These are phyloP conservation scores for Suillus sp. DNA, from an alignment of 768 basidiomycete genomes.

Conservation along the genomic window DNA sequence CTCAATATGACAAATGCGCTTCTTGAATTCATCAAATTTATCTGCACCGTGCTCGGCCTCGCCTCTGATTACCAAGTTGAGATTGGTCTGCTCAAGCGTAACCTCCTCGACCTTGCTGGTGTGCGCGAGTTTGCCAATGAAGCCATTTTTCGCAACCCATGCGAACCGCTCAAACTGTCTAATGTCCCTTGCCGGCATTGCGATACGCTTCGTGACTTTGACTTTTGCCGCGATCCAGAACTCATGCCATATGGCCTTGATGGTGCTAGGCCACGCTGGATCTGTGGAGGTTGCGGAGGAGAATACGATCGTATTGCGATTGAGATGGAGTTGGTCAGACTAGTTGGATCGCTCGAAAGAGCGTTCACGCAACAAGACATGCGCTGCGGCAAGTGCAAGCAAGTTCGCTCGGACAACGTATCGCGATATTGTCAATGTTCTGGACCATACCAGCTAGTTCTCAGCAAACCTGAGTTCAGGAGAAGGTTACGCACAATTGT, in stretches of 20 bases:
- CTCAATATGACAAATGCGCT: conserved; percentile 76
- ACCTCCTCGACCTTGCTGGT: conserved; percentile 83
- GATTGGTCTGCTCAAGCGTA: conserved; percentile 86
- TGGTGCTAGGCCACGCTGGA: conserved; percentile 59
- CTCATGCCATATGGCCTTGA: conserved; percentile 62
- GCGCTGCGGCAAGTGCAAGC: conserved; percentile 85
- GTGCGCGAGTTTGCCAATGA: conserved; percentile 86
- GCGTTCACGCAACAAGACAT: conserved; percentile 89
- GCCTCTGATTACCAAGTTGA: conserved; percentile 84
- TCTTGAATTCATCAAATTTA: conserved; percentile 88
- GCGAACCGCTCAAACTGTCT: conserved; percentile 79
- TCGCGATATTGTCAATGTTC: conserved; percentile 87
- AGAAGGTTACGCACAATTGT: conserved; percentile 78
- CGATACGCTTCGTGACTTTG: conserved; percentile 85
- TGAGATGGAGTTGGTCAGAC: conserved; percentile 82
- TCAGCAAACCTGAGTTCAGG: conserved; percentile 71
- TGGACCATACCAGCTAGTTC: conserved; percentile 73
- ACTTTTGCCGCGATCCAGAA: conserved; percentile 92
- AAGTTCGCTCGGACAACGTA: conserved; percentile 88
- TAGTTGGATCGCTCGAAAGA: conserved; percentile 69
- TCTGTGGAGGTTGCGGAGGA: conserved; percentile 69
- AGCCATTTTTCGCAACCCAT: conserved; percentile 89
- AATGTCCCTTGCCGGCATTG: conserved; percentile 90
- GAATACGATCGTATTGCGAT: conserved; percentile 90
- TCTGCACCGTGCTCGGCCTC: conserved; percentile 79